Percentiles rank a stretch among this genome's conserved stretches.
Conservation (phyloP, 2,329 filamentous ascomycete species). For the Hypomyces rosellus region DNA sequence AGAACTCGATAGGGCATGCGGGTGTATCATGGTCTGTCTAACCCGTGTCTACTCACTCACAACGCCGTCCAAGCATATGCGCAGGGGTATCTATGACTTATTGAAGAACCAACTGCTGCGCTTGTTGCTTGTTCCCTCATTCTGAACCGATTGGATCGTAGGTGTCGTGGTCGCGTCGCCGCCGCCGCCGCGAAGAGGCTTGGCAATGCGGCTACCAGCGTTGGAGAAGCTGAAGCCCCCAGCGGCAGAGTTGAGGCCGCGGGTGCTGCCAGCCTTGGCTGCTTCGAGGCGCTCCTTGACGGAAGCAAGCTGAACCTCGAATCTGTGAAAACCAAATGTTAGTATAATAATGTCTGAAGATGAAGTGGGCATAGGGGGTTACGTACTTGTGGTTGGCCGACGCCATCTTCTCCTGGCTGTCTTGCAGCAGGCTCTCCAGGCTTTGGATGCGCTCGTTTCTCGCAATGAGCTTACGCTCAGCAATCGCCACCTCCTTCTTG, state of each 20-base stretch:
- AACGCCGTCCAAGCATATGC: constrained; percentile 19
- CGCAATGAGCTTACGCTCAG: constrained; percentile 92
- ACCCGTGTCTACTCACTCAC: constrained; percentile 14
- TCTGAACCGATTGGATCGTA: constrained; percentile 53
- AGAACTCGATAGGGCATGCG: background rate
- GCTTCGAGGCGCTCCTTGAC: constrained; percentile 97
- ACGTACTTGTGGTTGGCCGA: constrained; percentile 93
- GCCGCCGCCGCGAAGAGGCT: constrained; percentile 59
- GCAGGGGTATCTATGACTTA: constrained; percentile 39
- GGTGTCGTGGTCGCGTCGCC: constrained; percentile 44
- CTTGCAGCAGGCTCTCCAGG: constrained; percentile 84
- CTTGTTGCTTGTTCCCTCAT: constrained; percentile 52
- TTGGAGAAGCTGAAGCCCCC: constrained; percentile 66
- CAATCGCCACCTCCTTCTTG: constrained; percentile 99
- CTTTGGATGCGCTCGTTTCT: constrained; percentile 95
- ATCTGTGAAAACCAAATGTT: constrained; percentile 47
- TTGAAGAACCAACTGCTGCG: constrained; percentile 71
- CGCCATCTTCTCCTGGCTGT: constrained; percentile 97
- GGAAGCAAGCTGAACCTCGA: constrained; percentile 91
- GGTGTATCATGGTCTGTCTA: constrained; percentile 4
- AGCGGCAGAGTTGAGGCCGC: constrained; percentile 64
- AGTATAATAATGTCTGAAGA: background rate
- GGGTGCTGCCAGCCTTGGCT: constrained; percentile 85
- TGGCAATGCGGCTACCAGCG: constrained; percentile 61
- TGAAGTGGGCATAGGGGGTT: background rate